Evolutionary conservation across 2,329 filamentous ascomycete genomes (phyloP).

Genomic region (Fusarium secorum): DNA sequence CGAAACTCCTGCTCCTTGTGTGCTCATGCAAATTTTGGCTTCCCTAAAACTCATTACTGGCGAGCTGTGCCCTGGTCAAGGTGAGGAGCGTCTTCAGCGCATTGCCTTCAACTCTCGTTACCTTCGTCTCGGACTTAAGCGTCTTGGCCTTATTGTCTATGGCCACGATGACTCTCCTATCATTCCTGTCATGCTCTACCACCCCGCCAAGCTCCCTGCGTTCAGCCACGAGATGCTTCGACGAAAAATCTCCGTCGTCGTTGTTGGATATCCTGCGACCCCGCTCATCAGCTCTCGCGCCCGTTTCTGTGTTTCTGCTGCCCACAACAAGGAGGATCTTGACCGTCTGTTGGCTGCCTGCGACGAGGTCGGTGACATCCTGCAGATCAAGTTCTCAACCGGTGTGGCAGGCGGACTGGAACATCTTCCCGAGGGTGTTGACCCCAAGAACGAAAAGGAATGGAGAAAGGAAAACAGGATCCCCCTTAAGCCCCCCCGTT

Average conservation of each 20-base stretch:
- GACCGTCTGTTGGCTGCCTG: constrained; percentile 89
- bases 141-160: constrained; percentile 94
- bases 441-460: constrained; percentile 75
- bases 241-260: constrained; percentile 96
- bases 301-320: constrained; percentile 93
- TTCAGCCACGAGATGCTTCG: constrained; percentile 99
- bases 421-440: constrained; percentile 75
- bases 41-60: constrained; percentile 89
- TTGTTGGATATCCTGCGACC: constrained; percentile 96
- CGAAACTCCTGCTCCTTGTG: constrained; percentile 85
- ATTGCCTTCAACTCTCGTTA: constrained; percentile 99
- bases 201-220: constrained; percentile 98
- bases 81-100: constrained; percentile 92
- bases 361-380: constrained; percentile 88
- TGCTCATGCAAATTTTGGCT: constrained; percentile 88
- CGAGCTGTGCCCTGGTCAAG: constrained; percentile 87
- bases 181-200: constrained; percentile 92
- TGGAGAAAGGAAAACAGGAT: constrained; percentile 69
- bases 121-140: constrained; percentile 95
- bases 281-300: constrained; percentile 94
- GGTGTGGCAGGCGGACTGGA: constrained; percentile 89
- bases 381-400: constrained; percentile 97
- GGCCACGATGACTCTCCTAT: constrained; percentile 98
- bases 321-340: constrained; percentile 98
- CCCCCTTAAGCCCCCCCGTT: constrained; percentile 78